Percentiles rank a stretch among this genome's conserved stretches.
Conservation (phyloP, 2,329 filamentous ascomycete genomes). For the Alternaria novae-zelandiae region DNA sequence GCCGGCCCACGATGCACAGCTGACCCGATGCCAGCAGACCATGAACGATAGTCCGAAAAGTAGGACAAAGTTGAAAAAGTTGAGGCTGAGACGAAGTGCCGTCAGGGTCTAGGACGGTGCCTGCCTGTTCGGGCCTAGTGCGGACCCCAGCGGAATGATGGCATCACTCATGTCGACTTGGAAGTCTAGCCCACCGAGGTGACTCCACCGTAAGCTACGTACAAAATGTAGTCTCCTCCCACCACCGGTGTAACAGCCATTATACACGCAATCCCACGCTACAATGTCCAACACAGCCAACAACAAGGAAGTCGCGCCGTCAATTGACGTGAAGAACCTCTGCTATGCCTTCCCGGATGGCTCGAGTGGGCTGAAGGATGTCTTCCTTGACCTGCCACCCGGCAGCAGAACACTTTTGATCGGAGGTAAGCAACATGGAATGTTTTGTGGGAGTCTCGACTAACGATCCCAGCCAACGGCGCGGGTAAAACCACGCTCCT, state of each 20-base stretch:
- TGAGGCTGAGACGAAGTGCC: conserved; percentile 15
- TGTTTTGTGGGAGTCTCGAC: not conserved
- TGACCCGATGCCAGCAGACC: not conserved
- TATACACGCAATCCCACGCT: not conserved
- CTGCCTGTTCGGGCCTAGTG: conserved; percentile 25
- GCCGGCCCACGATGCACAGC: not conserved
- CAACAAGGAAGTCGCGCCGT: conserved; percentile 53
- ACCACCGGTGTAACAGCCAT: not conserved
- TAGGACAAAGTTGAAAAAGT: not conserved
- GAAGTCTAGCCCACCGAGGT: conserved; percentile 3
- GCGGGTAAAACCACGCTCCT: conserved; percentile 97
- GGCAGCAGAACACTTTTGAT: conserved; percentile 89
- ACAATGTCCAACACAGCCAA: conserved; percentile 31
- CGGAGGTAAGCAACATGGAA: conserved; percentile 64
- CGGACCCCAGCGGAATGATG: conserved; percentile 7
- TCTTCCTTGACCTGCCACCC: conserved; percentile 78
- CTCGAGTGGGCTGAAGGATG: conserved; percentile 75
- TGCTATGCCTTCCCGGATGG: conserved; percentile 90
- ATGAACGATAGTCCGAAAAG: not conserved
- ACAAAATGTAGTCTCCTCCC: conserved; percentile 23
- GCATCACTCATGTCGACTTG: conserved; percentile 14
- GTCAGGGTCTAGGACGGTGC: conserved; percentile 8
- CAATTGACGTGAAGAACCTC: conserved; percentile 76
- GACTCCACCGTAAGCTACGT: conserved; percentile 11
- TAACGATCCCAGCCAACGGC: conserved; percentile 72